These are phyloP conservation scores for Tetrahymena elliotti DNA, from an alignment of 73 alveolate species.

Conservation along the genomic window DNA sequence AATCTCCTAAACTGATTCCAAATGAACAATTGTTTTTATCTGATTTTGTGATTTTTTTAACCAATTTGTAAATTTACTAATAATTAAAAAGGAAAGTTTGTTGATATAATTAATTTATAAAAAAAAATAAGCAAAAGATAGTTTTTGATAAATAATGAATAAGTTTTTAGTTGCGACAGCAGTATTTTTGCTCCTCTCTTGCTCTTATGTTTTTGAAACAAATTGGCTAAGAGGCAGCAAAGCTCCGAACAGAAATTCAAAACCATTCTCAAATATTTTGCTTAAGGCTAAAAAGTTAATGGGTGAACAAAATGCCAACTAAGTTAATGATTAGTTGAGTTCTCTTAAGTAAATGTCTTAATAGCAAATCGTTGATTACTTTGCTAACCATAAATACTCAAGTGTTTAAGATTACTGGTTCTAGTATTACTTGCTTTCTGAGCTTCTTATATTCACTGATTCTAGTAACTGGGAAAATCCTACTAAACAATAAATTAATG, in stretches of 20 bases:
- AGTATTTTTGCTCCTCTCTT: not conserved
- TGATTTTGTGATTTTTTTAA: too few species aligned
- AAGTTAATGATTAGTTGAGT: not conserved
- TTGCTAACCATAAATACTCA: not conserved
- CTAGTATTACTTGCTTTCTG: not conserved
- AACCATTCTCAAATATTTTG: not conserved
- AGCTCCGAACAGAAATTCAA: not conserved
- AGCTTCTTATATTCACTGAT: not conserved
- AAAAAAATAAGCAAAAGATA: too few species aligned
- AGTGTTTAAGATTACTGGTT: not conserved
- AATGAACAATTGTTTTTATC: too few species aligned
- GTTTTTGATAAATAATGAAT: not conserved
- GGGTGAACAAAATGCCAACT: not conserved
- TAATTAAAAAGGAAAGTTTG: not conserved
- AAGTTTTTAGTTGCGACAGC: not conserved
- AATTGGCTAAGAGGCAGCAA: not conserved
- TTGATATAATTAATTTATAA: not conserved
- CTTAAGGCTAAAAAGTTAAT: not conserved
- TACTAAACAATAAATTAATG: not conserved
- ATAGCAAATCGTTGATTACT: not conserved
- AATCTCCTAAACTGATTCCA: too few species aligned
- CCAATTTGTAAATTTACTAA: too few species aligned
- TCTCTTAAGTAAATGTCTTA: not conserved
- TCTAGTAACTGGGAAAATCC: not conserved
- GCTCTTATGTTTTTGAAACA: not conserved